A percentile compares a stretch with the other conserved stretches of the same genome.
Conservation (phyloP, 805 yeast species). For the Candida cerambycidarum region DNA sequence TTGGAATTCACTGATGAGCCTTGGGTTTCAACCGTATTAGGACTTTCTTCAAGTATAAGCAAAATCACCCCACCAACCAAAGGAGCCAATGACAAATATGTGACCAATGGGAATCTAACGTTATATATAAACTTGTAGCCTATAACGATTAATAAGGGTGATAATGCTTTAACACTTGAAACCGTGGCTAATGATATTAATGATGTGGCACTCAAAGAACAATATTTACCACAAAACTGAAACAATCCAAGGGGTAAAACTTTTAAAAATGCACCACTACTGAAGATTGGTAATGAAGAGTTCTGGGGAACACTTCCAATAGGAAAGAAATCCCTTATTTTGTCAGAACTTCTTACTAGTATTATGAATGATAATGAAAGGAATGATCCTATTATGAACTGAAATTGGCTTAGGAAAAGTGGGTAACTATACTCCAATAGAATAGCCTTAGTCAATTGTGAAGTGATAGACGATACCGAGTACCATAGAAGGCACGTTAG, state of each 20-base stretch:
- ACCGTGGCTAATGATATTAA: slow-evolving; percentile 67
- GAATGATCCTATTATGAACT: slow-evolving; percentile 52
- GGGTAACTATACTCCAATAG: slow-evolving; percentile 59
- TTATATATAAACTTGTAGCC: slow-evolving; percentile 54
- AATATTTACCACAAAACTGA: slow-evolving; percentile 64
- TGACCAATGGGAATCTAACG: slow-evolving; percentile 49
- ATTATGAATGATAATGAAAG: slow-evolving; percentile 41
- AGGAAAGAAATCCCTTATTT: slow-evolving; percentile 44
- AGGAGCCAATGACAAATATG: slow-evolving; percentile 54
- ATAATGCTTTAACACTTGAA: slow-evolving; percentile 65
- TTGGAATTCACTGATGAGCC: slow-evolving; percentile 3
- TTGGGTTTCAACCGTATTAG: slow-evolving; percentile 13
- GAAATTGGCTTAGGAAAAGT: slow-evolving; percentile 62
- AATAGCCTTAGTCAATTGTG: slow-evolving; percentile 61
- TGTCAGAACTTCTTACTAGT: slow-evolving; percentile 30
- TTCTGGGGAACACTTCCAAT: slow-evolving; percentile 52
- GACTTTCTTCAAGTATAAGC: slow-evolving; percentile 37
- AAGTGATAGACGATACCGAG: slow-evolving; percentile 57
- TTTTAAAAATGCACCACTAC: slow-evolving; percentile 37
- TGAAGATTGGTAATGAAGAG: slow-evolving; percentile 21
- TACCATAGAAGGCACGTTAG: slow-evolving; percentile 60
- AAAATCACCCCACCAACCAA: slow-evolving; percentile 53
- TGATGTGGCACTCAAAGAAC: slow-evolving; percentile 64
- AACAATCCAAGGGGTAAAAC: slow-evolving; percentile 64
- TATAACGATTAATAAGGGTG: slow-evolving; percentile 59